Conservation (phyloP, 192 early-diverging fungal species). For the Cladochytrium replicatum region DNA sequence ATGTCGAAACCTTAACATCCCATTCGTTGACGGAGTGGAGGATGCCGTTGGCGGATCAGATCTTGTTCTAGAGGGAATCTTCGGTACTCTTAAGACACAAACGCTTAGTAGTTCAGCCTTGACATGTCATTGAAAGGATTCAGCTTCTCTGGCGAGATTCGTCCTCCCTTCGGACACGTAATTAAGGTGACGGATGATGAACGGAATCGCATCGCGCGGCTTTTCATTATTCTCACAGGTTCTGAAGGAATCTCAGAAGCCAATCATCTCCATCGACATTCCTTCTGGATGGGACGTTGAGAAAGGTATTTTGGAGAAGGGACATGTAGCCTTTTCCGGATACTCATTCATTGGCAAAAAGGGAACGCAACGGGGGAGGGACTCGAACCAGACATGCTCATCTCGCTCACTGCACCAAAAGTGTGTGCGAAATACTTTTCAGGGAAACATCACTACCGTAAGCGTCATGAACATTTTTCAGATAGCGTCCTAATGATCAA, state of each 20-base stretch:
- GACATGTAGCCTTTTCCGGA: neutral
- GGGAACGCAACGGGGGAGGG: conserved; percentile 35
- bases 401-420: conserved; percentile 92
- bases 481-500: too few species aligned
- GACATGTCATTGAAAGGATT: conserved; percentile 45
- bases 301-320: conserved; percentile 42
- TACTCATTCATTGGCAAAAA: too few species aligned
- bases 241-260: conserved; percentile 10
- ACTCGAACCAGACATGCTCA: conserved; percentile 69
- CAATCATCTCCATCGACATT: conserved; percentile 76
- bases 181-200: conserved; percentile 28
- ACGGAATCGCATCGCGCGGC: neutral
- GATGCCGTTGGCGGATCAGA: conserved; percentile 35
- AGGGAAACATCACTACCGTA: conserved; percentile 54
- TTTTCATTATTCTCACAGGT: neutral
- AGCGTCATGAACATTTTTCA: too few species aligned
- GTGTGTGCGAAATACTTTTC: conserved; percentile 55
- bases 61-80: conserved; percentile 78
- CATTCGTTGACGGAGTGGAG: conserved; percentile 37
- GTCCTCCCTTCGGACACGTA: conserved; percentile 63
- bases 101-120: neutral
- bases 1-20: conserved; percentile 54
- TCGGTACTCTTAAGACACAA: conserved; percentile 43
- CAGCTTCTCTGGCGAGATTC: conserved; percentile 69
- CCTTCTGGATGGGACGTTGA: conserved; percentile 95